phyloP scores from a whole-genome alignment of 1,139 yeast species.

The Keqinozyma sinolaborantium region DNA sequence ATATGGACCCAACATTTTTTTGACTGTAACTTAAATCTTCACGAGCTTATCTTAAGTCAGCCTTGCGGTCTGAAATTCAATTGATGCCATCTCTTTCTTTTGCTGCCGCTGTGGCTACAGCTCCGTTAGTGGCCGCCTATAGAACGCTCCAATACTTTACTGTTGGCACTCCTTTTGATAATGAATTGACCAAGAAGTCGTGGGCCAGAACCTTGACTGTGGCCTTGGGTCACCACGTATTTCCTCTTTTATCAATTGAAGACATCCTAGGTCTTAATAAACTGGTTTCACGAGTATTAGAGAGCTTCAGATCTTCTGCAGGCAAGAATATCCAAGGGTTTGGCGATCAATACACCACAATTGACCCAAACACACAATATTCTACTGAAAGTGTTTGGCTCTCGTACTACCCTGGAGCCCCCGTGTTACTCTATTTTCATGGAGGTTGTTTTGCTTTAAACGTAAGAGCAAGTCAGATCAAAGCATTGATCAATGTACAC shows the following conservation, averaged over 20 bases:
- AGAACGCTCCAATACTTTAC: conserved; percentile 5
- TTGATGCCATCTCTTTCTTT: neutral
- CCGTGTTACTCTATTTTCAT: conserved; percentile 22
- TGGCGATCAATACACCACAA: conserved; percentile 1
- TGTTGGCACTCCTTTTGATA: conserved; percentile 5
- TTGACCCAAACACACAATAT: neutral
- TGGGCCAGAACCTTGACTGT: conserved; percentile 3
- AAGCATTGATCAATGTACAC: conserved; percentile 15
- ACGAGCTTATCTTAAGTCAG: neutral
- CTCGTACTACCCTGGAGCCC: conserved; percentile 1
- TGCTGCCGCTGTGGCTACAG: conserved; percentile 1
- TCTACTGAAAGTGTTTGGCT: conserved; percentile 2
- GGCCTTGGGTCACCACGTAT: neutral
- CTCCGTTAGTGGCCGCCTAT: conserved; percentile 2
- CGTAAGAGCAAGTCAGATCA: conserved; percentile 22
- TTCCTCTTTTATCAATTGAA: neutral
- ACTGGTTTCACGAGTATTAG: neutral
- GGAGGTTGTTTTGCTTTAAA: conserved; percentile 44
- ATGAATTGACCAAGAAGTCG: conserved; percentile 2
- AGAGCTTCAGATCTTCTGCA: neutral
- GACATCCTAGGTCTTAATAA: neutral
- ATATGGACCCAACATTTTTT: too few relatives aligned
- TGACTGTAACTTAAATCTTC: too few relatives aligned
- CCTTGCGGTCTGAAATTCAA: neutral
- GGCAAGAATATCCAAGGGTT: neutral